These are phyloP conservation scores for Cordyceps cateniannulata DNA, from an alignment of 2,329 filamentous ascomycete genomes.

Conservation along the genomic window DNA sequence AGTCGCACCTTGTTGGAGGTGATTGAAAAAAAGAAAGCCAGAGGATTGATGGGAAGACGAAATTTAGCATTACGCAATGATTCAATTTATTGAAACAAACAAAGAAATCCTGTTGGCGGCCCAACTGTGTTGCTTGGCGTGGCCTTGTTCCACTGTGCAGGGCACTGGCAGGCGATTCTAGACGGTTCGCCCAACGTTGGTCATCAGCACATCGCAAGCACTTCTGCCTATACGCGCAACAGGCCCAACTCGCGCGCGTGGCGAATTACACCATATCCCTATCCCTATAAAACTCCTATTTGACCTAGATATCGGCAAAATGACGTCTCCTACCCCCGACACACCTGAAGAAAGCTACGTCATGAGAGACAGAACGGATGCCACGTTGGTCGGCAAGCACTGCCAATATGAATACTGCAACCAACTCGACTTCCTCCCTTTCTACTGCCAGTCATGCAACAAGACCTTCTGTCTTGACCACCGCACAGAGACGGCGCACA, in stretches of 20 bases:
- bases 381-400: constrained; percentile 80
- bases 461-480: constrained; percentile 90
- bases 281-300: background rate
- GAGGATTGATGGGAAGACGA: too few relatives aligned
- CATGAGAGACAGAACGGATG: constrained; percentile 68
- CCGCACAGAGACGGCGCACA: constrained; percentile 76
- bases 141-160: constrained; percentile 6
- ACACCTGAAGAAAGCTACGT: constrained; percentile 53
- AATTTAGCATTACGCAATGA: too few relatives aligned
- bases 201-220: constrained; percentile 11
- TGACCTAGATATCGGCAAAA: constrained; percentile 24
- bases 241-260: background rate
- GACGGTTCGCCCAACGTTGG: constrained; percentile 11
- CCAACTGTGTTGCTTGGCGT: background rate
- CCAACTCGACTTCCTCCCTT: constrained; percentile 93
- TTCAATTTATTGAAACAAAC: too few relatives aligned
- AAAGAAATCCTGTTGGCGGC: too few relatives aligned
- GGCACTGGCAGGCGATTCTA: constrained; percentile 11
- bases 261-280: background rate
- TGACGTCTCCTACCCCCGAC: constrained; percentile 43
- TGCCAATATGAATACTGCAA: constrained; percentile 90
- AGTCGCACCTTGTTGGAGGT: too few relatives aligned
- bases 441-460: constrained; percentile 82
- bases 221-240: constrained; percentile 8
- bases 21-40: too few relatives aligned